A percentile compares a stretch with the other conserved stretches of the same genome.
These are phyloP conservation scores for Stevia rebaudiana DNA, from an alignment of 140 eudicot genomes.

Conservation along the genomic window DNA sequence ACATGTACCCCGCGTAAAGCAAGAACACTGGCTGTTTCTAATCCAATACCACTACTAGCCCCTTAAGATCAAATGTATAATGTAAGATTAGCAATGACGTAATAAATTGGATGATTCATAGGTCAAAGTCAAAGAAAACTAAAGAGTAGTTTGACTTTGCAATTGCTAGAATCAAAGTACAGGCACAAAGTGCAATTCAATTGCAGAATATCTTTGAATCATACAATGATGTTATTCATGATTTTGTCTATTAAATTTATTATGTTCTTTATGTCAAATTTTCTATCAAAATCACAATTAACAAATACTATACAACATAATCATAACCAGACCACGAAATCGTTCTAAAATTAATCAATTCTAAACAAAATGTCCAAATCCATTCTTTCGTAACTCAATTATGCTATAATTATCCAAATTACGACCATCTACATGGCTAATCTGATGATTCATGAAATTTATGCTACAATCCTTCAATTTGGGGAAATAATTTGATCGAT, in stretches of 20 bases:
- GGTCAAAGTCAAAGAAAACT: background rate
- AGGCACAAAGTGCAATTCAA: background rate
- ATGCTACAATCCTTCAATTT: background rate
- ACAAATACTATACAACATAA: background rate
- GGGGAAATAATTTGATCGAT: background rate
- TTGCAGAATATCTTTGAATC: background rate
- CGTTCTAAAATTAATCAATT: background rate
- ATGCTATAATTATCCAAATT: background rate
- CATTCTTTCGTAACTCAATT: too few relatives aligned
- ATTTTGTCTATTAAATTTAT: too few relatives aligned
- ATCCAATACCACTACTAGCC: slow-evolving; percentile 38
- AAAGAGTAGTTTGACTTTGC: background rate
- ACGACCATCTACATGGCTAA: background rate
- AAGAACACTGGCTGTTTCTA: slow-evolving; percentile 38
- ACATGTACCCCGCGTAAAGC: slow-evolving; percentile 41
- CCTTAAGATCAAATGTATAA: slow-evolving; percentile 22
- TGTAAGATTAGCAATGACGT: background rate
- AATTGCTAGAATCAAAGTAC: slow-evolving; percentile 1
- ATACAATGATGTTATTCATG: too few relatives aligned
- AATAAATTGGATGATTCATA: slow-evolving; percentile 2
- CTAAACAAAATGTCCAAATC: background rate
- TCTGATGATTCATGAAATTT: background rate
- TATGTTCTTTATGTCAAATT: too few relatives aligned
- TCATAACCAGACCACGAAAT: too few relatives aligned
- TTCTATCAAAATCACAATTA: too few relatives aligned